Base-by-base conservation (phyloP, 2,329 filamentous ascomycete species). In the Rhynchosporium agropyri region DNA sequence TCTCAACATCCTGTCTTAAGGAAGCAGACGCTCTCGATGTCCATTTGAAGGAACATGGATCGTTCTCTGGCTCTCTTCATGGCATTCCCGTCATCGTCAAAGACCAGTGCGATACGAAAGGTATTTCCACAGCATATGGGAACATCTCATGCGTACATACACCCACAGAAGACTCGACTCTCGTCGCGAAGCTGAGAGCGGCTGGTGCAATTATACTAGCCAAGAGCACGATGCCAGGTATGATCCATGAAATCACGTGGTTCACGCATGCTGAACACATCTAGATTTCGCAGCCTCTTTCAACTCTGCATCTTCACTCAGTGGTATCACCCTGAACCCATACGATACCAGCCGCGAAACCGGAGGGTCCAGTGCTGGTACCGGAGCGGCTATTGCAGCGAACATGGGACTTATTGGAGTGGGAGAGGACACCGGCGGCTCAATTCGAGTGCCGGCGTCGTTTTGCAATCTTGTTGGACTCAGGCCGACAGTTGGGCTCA, bases 1-100 rank as follows among this genome's bases (percentile, higher is more conserved):
- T 63, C 20, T 65, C 64, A 28, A 36, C 33, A 1, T 48, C 42
- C 20, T 59, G 54, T 33, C 40, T 65, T 6, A 43, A 63, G 0
- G 65, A 66, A 56, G 65, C 65, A 51, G 63, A 56, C 33, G 51
- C 38, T 7, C 28, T 67, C 6, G 65, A 65, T 53, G 20, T 26
- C 8, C 33, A 65, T 45, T 58, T 60, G 9, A 57, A 59, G 29
- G 46, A 60, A 13, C 50, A 65, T 46, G 61, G 63, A 20, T 33
- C 54, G 4, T 67, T 67, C 36, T 31, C 60, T 20, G 70, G 72
- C 4, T 43, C 81, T 3, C 75, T 85, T 0, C 83, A 86, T 72
- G 84, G 84, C 2, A 77, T 86, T 4, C 84, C 84, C 0, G 81
- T 86, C 48, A 73, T 86, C 26, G 79, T 86, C 74, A 86, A 87